Conservation (phyloP, 1,139 yeast genomes). For the Saccharomyces pastorianus region DNA sequence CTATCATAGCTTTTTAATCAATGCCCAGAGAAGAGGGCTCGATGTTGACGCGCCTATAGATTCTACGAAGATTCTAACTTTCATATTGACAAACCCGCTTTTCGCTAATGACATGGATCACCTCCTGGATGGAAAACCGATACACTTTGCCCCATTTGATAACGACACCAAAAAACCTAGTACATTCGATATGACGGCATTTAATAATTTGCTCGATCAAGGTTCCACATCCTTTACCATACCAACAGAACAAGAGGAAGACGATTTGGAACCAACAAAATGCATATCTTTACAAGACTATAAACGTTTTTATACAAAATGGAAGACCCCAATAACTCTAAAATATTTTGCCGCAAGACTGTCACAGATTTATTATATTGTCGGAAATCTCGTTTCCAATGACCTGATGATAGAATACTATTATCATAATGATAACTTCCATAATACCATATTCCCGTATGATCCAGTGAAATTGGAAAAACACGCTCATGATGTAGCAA, state of each 20-base stretch:
- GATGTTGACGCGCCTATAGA: conserved; percentile 45
- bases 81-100: conserved; percentile 34
- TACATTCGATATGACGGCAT: conserved; percentile 15
- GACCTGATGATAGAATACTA: conserved; percentile 48
- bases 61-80: conserved; percentile 33
- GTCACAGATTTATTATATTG: conserved; percentile 40
- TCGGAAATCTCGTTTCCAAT: conserved; percentile 35
- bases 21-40: conserved; percentile 40
- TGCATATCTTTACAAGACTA: conserved; percentile 2
- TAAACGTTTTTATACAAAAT: conserved; percentile 29
- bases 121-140: conserved; percentile 39
- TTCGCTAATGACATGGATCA: conserved; percentile 39
- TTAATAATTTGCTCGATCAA: conserved; percentile 1
- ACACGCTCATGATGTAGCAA: conserved; percentile 33
- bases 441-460: conserved; percentile 35
- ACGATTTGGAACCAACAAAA: neutral
- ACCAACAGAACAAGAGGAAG: neutral
- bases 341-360: conserved; percentile 49
- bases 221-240: neutral
- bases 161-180: conserved; percentile 3
- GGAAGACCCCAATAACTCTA: conserved; percentile 51
- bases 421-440: conserved; percentile 35
- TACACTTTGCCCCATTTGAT: conserved; percentile 42
- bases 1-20: conserved; percentile 34
- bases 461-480: conserved; percentile 27